Conservation (phyloP, 306 rosid genomes). For the Adenanthera pavonina region DNA sequence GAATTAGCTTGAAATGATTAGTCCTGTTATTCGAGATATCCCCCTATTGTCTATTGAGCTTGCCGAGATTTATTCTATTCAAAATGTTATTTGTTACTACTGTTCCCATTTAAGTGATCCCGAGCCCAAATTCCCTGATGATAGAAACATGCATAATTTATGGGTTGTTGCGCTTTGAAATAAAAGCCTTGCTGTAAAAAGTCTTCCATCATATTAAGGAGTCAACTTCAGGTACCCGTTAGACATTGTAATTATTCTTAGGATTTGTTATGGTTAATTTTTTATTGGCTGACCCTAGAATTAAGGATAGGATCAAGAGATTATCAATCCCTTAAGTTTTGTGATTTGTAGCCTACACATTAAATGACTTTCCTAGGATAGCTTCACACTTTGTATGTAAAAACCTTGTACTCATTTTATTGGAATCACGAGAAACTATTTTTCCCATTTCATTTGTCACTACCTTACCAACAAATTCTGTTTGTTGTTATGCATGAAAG, state of each 20-base stretch:
- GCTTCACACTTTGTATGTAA: neutral
- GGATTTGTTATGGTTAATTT: neutral
- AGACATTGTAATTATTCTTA: neutral
- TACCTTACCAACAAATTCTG: neutral
- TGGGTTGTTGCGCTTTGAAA: conserved; percentile 11
- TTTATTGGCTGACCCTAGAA: neutral
- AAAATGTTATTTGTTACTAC: neutral
- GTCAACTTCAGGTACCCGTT: neutral
- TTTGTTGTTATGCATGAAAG: neutral
- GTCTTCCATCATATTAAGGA: neutral
- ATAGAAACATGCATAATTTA: neutral
- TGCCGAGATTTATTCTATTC: neutral
- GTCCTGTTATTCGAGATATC: neutral
- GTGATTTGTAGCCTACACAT: neutral
- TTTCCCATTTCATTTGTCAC: neutral
- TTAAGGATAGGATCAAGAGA: neutral
- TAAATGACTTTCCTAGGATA: neutral
- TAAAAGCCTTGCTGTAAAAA: neutral
- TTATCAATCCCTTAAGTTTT: neutral
- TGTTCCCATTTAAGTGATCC: conserved; percentile 3
- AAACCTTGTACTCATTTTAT: neutral
- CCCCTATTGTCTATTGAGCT: neutral
- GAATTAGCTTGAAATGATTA: neutral
- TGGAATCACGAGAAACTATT: neutral
- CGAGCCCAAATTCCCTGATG: neutral